These are phyloP conservation scores for Sporothrix brunneoviolacea DNA, from an alignment of 2,329 filamentous ascomycete species.

Conservation along the genomic window DNA sequence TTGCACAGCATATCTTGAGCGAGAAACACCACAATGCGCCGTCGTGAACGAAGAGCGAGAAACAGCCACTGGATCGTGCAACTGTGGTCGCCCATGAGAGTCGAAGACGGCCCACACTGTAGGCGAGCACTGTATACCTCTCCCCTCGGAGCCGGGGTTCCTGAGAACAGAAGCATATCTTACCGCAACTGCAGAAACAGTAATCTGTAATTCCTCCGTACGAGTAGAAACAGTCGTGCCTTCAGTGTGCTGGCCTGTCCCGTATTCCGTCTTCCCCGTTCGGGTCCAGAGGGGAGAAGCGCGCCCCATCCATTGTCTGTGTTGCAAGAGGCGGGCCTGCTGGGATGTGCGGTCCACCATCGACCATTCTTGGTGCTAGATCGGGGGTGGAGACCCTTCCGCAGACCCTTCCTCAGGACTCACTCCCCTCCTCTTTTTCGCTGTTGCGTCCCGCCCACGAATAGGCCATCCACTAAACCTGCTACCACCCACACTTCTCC, in stretches of 20 bases:
- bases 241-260: background rate
- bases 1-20: too few relatives aligned
- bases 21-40: too few relatives aligned
- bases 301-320: background rate
- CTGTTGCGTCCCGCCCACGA: background rate
- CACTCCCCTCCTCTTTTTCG: background rate
- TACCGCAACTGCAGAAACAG: too few relatives aligned
- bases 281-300: background rate
- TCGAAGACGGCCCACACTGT: too few relatives aligned
- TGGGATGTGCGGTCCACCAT: background rate
- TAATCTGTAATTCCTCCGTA: too few relatives aligned
- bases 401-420: background rate
- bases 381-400: background rate
- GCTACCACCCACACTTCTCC: constrained; percentile 5
- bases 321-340: background rate
- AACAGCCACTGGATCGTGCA: too few relatives aligned
- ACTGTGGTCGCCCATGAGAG: too few relatives aligned
- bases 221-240: too few relatives aligned
- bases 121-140: too few relatives aligned
- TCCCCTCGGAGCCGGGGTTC: too few relatives aligned
- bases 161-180: too few relatives aligned
- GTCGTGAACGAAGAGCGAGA: too few relatives aligned
- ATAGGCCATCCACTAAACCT: background rate
- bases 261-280: constrained; percentile 3
- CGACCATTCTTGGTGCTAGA: background rate